Evolutionary conservation across 352 stramenopile genomes (phyloP), one percentile per base, ranked within the genome.

Genomic region (Detonula confervacea): DNA sequence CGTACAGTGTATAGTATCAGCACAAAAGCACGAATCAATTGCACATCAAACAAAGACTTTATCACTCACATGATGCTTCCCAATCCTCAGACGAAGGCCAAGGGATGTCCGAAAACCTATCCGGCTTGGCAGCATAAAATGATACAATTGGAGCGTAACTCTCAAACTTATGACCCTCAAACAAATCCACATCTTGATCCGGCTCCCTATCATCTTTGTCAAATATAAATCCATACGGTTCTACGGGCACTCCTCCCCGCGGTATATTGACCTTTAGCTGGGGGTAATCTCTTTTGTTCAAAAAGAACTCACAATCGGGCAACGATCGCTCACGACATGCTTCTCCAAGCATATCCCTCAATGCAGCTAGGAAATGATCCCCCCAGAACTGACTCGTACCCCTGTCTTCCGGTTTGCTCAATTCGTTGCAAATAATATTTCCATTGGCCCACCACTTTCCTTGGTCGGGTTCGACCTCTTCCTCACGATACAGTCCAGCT

Each of bases 231-330:
- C 97, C 97, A 87, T 99, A 99, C 12, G 97, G 97, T 84, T 99
- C 97, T 2, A 97, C 93, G 3, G 92, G 91, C 35, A 86, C 67
- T 16, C 83, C 81, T 29, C 77, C 83, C 33, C 78, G 71, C n/a
- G 84, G 92, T 35, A 97, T 83, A 84, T 98, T 98, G 78, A 97
- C 94, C 91, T 99, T 99, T 24, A 99, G 88, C 73, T 99, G 97
- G 29, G 97, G 97, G 86, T 99, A 98, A 86, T 99, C 96, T 52
- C 97, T 92, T 86, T 99, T 99, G 91, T 99, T 99, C 77, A 99
- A 96, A 90, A 99, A 99, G 74, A 99, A 99, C 84, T 99, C 97
- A 82, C 96, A 99, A 86, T 99, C 97, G 2, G 97, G 95, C 55
- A 99, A 95, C 46, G 95, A 85, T 33, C 97, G 94, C 64, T 98